Conservation (phyloP, 169 alveolate species). For the Eimeria sp. region DNA sequence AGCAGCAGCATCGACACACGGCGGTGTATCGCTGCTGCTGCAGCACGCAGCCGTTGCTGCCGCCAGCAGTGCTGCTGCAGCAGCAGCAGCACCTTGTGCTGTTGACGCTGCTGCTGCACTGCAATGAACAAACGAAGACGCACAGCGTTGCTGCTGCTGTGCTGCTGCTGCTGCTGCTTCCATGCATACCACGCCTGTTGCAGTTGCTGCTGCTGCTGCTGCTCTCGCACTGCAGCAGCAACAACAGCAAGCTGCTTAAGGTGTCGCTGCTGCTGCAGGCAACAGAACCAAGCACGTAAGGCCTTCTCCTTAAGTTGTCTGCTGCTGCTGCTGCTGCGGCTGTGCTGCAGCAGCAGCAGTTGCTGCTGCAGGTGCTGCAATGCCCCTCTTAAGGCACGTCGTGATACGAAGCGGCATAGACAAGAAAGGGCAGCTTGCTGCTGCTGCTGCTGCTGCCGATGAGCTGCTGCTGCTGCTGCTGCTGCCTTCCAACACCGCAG, state of each 20-base stretch:
- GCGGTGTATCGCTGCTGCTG: background rate
- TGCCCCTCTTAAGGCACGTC: too few species aligned
- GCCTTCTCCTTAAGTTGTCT: background rate
- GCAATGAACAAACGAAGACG: conserved; percentile 23
- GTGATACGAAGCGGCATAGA: too few species aligned
- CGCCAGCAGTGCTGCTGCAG: background rate
- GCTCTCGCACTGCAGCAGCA: conserved; percentile 31
- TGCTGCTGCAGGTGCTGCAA: too few species aligned
- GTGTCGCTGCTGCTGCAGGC: background rate
- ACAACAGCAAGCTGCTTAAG: background rate
- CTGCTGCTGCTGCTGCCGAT: too few species aligned
- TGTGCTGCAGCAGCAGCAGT: conserved; percentile 56
- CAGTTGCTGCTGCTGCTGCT: conserved; percentile 37
- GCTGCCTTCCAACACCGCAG: too few species aligned
- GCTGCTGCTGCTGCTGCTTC: conserved; percentile 53
- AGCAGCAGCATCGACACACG: background rate
- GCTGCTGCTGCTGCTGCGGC: conserved; percentile 54
- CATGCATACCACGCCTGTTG: conserved; percentile 15
- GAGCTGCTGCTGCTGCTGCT: too few species aligned
- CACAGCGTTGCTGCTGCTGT: background rate
- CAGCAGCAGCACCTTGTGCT: background rate
- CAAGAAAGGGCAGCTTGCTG: too few species aligned
- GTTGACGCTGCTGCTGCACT: background rate
- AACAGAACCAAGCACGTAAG: conserved; percentile 27
- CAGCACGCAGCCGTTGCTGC: conserved; percentile 9